A percentile compares a stretch with the other conserved stretches of the same genome.
Evolutionary conservation across 495 filamentous ascomycete species (phyloP).

Genomic region (Parathielavia hyrcaniae): DNA sequence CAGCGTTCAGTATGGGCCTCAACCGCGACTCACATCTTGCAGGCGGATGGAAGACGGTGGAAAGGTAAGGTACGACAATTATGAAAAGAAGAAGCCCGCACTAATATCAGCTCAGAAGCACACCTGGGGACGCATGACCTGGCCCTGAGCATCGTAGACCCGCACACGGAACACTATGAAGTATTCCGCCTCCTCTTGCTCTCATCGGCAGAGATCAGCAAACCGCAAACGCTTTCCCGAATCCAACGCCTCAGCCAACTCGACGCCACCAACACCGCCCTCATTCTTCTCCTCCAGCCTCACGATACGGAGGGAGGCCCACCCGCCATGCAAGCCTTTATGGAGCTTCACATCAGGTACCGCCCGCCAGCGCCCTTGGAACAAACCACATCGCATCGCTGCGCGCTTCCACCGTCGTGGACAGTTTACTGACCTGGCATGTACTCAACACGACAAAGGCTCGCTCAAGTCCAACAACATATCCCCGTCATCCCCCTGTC

Average conservation of each 20-base stretch:
- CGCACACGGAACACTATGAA: conserved; percentile 10
- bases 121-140: conserved; percentile 50
- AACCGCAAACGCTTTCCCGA: conserved; percentile 29
- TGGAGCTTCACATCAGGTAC: conserved; percentile 13
- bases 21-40: conserved; percentile 41
- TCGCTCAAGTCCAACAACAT: neutral
- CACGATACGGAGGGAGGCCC: neutral
- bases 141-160: conserved; percentile 37
- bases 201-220: conserved; percentile 41
- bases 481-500: conserved; percentile 36
- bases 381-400: neutral
- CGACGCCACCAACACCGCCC: neutral
- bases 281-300: conserved; percentile 9
- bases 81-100: neutral
- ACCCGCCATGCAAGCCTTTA: conserved; percentile 9
- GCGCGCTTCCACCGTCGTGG: neutral
- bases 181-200: conserved; percentile 50
- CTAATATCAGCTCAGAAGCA: conserved; percentile 36
- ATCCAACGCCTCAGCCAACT: conserved; percentile 44
- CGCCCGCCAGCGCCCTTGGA: neutral
- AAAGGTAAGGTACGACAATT: conserved; percentile 50
- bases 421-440: neutral
- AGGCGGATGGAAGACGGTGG: conserved; percentile 34
- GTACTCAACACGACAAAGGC: neutral
- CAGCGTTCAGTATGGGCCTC: conserved; percentile 47